phyloP scores from a whole-genome alignment of 768 basidiomycete genomes.

The Tulasnella sp. region DNA sequence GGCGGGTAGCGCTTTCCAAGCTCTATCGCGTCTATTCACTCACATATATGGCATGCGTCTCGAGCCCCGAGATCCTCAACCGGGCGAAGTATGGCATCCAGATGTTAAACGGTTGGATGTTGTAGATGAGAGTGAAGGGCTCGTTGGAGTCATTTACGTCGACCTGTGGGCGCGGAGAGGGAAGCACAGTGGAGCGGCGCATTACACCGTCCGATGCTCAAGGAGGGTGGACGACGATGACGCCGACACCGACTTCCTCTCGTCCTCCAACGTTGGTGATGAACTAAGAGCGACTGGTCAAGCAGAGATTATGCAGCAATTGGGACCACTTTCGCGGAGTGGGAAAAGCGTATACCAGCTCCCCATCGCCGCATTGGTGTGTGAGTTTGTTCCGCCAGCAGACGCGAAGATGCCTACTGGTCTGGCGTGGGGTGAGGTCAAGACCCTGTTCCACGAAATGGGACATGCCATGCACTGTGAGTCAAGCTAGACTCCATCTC shows the following conservation, averaged over 20 bases:
- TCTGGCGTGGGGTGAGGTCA: slow-evolving; percentile 85
- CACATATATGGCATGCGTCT: slow-evolving; percentile 78
- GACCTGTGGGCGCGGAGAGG: slow-evolving; percentile 79
- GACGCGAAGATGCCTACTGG: slow-evolving; percentile 53
- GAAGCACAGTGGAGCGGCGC: slow-evolving; percentile 86
- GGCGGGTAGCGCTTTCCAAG: slow-evolving; percentile 84
- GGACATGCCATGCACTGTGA: slow-evolving; percentile 99
- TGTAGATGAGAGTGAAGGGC: slow-evolving; percentile 74
- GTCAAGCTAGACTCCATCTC: slow-evolving; percentile 27
- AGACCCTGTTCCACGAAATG: slow-evolving; percentile 97
- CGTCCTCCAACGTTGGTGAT: slow-evolving; percentile 29
- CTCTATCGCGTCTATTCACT: slow-evolving; percentile 78
- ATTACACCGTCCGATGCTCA: slow-evolving; percentile 95
- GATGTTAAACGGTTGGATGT: slow-evolving; percentile 90
- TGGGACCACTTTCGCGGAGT: slow-evolving; percentile 47
- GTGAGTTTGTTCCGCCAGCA: slow-evolving; percentile 67
- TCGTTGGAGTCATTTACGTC: slow-evolving; percentile 90
- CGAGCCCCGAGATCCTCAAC: slow-evolving; percentile 47
- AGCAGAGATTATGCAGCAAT: slow-evolving; percentile 39
- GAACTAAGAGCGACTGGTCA: slow-evolving; percentile 28
- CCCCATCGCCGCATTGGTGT: slow-evolving; percentile 83
- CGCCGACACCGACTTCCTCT: slow-evolving; percentile 46
- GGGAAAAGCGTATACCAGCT: slow-evolving; percentile 70
- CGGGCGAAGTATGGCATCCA: slow-evolving; percentile 82
- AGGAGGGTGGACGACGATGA: slow-evolving; percentile 89